Percentiles rank a stretch among this genome's conserved stretches.
These are phyloP conservation scores for Murraya koenigii DNA, from an alignment of 345 rosid species.

Conservation along the genomic window DNA sequence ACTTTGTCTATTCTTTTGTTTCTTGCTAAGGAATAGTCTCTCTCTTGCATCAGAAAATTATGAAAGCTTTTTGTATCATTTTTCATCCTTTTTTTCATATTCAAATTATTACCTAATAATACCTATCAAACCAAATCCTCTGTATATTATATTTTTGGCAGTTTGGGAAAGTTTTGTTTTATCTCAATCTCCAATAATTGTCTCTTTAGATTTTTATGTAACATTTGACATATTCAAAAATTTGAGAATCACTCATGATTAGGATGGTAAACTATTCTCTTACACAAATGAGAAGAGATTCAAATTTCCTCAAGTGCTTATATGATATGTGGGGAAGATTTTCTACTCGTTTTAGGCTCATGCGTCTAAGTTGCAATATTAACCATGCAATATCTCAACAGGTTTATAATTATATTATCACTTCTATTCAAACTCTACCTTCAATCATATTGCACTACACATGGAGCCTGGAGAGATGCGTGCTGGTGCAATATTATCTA, in stretches of 20 bases:
- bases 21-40: conserved; percentile 39
- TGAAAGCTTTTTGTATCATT: conserved; percentile 28
- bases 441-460: conserved; percentile 2
- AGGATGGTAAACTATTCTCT: too few species aligned
- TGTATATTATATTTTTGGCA: background rate
- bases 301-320: too few species aligned
- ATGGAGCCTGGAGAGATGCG: background rate
- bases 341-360: too few species aligned
- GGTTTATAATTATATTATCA: too few species aligned
- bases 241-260: too few species aligned
- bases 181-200: conserved; percentile 8
- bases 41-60: conserved; percentile 35
- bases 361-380: too few species aligned
- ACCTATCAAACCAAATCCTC: background rate
- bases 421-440: too few species aligned
- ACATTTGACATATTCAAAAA: background rate
- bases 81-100: conserved; percentile 8
- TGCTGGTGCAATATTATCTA: background rate
- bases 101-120: conserved; percentile 20
- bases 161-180: background rate
- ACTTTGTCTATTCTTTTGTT: conserved; percentile 43
- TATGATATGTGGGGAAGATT: too few species aligned
- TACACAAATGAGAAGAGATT: too few species aligned
- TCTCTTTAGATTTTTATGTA: background rate
- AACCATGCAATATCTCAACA: too few species aligned